Conservation (phyloP, 306 rosid genomes). For the Betula pendula region DNA sequence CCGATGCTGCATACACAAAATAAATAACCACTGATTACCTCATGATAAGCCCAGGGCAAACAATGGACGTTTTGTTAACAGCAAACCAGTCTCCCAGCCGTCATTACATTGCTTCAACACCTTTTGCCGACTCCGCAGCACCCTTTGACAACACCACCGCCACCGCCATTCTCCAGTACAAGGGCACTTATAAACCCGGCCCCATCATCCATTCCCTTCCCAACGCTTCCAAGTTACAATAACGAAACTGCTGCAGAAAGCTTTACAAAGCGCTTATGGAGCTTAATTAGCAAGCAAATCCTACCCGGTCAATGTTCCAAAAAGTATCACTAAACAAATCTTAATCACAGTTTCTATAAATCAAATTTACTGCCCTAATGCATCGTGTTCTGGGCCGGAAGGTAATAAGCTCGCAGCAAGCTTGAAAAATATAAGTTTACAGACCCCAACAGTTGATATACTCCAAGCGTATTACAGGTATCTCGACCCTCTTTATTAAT, state of each 20-base stretch:
- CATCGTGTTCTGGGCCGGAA: constrained; percentile 40
- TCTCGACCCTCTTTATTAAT: too few species aligned
- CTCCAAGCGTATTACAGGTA: constrained; percentile 57
- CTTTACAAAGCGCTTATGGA: constrained; percentile 31
- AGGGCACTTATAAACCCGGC: constrained; percentile 11
- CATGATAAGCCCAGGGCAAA: constrained; percentile 53
- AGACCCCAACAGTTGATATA: constrained; percentile 29
- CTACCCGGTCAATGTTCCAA: constrained; percentile 37
- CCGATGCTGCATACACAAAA: constrained; percentile 39
- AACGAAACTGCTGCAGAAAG: constrained; percentile 29
- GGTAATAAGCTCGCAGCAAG: constrained; percentile 42
- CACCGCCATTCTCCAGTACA: constrained; percentile 49
- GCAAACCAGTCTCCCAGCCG: constrained; percentile 39
- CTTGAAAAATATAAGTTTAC: constrained; percentile 53
- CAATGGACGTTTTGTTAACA: constrained; percentile 40
- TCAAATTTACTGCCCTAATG: constrained; percentile 31
- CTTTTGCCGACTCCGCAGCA: constrained; percentile 20
- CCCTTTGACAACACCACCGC: constrained; percentile 33
- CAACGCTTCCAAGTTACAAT: constrained; percentile 28
- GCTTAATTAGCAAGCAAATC: constrained; percentile 35
- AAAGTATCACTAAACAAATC: constrained; percentile 30
- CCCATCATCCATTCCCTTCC: constrained; percentile 20
- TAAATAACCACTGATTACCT: constrained; percentile 37
- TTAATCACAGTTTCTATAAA: constrained; percentile 32
- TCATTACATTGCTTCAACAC: constrained; percentile 49